Conservation (phyloP, 208 protist species). For the Trypanosoma boissoni region DNA sequence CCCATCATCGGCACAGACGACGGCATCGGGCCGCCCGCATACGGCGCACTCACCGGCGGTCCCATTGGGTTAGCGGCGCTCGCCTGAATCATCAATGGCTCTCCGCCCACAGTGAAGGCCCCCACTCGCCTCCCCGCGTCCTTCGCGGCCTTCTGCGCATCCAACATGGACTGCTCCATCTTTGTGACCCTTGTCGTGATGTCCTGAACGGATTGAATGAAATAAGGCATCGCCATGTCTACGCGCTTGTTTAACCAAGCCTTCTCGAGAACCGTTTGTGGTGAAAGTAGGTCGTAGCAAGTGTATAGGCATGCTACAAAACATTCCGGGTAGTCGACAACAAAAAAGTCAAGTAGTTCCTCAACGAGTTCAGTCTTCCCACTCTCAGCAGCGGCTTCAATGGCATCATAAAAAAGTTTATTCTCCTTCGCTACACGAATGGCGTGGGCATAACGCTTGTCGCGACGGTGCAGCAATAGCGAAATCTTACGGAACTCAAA, state of each 20-base stretch:
- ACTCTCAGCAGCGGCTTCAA: constrained; percentile 97
- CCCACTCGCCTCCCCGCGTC: constrained; percentile 70
- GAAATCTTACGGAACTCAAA: constrained; percentile 99
- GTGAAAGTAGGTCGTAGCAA: constrained; percentile 96
- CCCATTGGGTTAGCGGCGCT: constrained; percentile 23
- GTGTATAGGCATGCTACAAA: constrained; percentile 97
- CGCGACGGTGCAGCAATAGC: constrained; percentile 95
- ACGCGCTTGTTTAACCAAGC: constrained; percentile 97
- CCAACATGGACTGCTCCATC: constrained; percentile 79
- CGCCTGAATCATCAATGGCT: constrained; percentile 77
- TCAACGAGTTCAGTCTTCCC: constrained; percentile 90
- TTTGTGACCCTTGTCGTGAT: constrained; percentile 87
- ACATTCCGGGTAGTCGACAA: constrained; percentile 93
- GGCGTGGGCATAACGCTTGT: constrained; percentile 89
- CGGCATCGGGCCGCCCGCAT: constrained; percentile 24
- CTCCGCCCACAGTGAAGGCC: constrained; percentile 30
- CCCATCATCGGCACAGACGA: constrained; percentile 37
- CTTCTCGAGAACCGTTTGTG: constrained; percentile 97
- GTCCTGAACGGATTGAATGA: constrained; percentile 97
- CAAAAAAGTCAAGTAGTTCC: constrained; percentile 97
- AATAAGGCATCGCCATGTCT: constrained; percentile 99
- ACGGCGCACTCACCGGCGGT: constrained; percentile 29
- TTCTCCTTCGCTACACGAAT: constrained; percentile 97
- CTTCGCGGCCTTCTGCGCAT: constrained; percentile 83
- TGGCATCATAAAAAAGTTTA: constrained; percentile 98